These are phyloP conservation scores for Beauveria sp. DNA, from an alignment of 2,329 filamentous ascomycete species.

Conservation along the genomic window DNA sequence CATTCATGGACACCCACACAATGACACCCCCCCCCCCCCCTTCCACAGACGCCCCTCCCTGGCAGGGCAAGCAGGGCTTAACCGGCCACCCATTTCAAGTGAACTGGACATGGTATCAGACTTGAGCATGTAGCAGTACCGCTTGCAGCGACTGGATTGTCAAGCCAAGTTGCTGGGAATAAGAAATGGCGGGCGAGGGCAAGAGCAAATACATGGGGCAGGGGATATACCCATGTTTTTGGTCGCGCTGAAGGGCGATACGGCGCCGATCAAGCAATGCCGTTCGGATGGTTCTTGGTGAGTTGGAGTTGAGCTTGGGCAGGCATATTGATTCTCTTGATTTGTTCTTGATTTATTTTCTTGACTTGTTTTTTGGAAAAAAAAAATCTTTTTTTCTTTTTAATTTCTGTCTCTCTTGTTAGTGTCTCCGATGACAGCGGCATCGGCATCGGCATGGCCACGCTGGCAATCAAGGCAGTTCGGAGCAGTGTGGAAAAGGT, in stretches of 20 bases:
- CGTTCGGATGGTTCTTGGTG: slow-evolving; percentile 6
- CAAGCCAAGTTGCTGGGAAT: slow-evolving; percentile 1
- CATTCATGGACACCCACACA: neutral
- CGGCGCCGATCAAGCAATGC: neutral
- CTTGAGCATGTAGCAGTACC: neutral
- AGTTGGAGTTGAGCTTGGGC: neutral
- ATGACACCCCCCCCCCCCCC: neutral
- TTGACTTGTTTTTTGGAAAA: too few species aligned
- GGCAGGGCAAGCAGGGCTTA: neutral
- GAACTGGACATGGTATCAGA: slow-evolving; percentile 4
- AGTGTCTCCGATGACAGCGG: neutral
- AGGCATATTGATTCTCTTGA: neutral
- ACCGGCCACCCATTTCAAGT: slow-evolving; percentile 8
- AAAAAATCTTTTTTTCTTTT: neutral
- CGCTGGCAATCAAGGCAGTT: neutral
- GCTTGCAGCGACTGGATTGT: neutral
- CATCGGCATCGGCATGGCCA: neutral
- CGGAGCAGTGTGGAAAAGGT: neutral
- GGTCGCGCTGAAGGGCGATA: neutral
- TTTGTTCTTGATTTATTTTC: neutral
- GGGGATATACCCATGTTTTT: neutral
- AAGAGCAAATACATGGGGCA: neutral
- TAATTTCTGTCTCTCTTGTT: neutral
- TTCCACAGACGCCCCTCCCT: neutral
- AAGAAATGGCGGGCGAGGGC: neutral